Conservation (phyloP, 495 filamentous ascomycete genomes). For the Chlorociboria aeruginascens region DNA sequence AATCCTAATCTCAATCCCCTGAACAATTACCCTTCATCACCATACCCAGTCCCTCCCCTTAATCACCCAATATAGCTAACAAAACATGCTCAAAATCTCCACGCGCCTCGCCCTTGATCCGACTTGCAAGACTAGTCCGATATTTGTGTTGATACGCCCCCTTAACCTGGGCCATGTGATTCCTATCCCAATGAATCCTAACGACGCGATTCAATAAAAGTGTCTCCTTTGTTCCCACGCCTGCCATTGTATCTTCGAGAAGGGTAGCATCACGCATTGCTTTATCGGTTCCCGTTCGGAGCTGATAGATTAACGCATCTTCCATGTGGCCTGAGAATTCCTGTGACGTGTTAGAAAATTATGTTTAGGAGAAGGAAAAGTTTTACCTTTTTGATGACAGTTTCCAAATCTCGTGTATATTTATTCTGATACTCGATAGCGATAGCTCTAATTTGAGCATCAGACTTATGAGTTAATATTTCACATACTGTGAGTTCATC, state of each 20-base stretch:
- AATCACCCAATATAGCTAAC: conserved; percentile 34
- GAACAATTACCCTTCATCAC: neutral
- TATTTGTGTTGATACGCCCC: conserved; percentile 57
- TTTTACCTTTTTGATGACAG: conserved; percentile 51
- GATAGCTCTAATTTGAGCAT: conserved; percentile 74
- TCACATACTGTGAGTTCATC: conserved; percentile 66
- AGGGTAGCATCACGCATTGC: conserved; percentile 69
- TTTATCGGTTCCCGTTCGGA: conserved; percentile 64
- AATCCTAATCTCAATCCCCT: too few relatives aligned
- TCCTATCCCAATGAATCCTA: conserved; percentile 65
- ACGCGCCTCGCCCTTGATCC: conserved; percentile 73
- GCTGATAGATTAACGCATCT: conserved; percentile 65
- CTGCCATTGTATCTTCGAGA: conserved; percentile 78
- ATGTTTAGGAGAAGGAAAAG: neutral
- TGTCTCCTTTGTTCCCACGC: conserved; percentile 76
- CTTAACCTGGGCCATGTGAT: conserved; percentile 60
- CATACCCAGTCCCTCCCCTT: neutral
- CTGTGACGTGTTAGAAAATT: conserved; percentile 17
- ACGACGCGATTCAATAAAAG: conserved; percentile 63
- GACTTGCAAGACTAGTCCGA: conserved; percentile 42
- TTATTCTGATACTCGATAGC: conserved; percentile 53
- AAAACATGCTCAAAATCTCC: conserved; percentile 69
- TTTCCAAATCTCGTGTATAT: conserved; percentile 54
- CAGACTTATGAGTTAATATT: conserved; percentile 59
- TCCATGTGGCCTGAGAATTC: conserved; percentile 92